These are phyloP conservation scores for Cryptococcus sp. DNA, from an alignment of 1,284 basidiomycete species.

Conservation along the genomic window DNA sequence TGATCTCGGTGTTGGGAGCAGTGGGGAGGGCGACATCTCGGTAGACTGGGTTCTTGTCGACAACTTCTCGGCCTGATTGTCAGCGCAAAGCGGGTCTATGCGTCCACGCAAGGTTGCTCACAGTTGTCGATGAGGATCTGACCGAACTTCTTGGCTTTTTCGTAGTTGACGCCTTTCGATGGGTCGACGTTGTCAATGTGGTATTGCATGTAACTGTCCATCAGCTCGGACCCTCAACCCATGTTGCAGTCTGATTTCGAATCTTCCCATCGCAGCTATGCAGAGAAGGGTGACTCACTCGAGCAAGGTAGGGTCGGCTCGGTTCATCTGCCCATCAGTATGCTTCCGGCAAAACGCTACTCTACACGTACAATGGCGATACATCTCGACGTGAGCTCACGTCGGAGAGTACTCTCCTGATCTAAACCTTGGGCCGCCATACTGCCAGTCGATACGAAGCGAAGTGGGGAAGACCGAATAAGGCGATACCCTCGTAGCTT, in stretches of 20 bases:
- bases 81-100: conserved; percentile 2
- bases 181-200: conserved; percentile 80
- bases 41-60: conserved; percentile 49
- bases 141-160: conserved; percentile 91
- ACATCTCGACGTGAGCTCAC: conserved; percentile 91
- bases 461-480: neutral
- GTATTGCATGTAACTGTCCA: conserved; percentile 80
- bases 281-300: conserved; percentile 43
- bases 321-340: conserved; percentile 63
- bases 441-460: too few relatives aligned
- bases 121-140: conserved; percentile 90
- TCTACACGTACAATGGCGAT: conserved; percentile 66
- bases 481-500: too few relatives aligned
- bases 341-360: neutral
- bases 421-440: conserved; percentile 36
- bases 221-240: neutral
- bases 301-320: conserved; percentile 83
- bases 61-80: conserved; percentile 29
- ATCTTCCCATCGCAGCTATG: too few relatives aligned
- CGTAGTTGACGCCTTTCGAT: conserved; percentile 81
- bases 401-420: conserved; percentile 34
- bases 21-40: conserved; percentile 86
- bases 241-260: too few relatives aligned
- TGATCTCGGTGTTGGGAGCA: conserved; percentile 90
- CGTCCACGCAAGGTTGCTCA: conserved; percentile 9